Evolutionary conservation across 139 green algal genomes (phyloP).

Genomic region (Astrephomene gubernaculifera): DNA sequence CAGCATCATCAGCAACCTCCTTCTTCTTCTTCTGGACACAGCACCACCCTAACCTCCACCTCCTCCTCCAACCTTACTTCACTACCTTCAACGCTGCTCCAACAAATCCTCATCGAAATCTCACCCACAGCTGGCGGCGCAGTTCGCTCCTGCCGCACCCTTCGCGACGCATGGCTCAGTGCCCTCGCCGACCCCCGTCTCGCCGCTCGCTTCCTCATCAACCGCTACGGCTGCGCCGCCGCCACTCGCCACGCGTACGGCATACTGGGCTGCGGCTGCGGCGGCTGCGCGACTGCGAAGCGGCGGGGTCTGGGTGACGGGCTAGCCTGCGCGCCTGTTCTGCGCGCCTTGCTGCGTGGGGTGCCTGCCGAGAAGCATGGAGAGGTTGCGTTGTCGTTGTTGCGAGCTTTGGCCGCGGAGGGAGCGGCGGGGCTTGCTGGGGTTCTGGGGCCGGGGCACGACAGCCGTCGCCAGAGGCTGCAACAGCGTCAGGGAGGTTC

Average conservation of each 20-base stretch:
- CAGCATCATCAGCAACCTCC: too few relatives aligned
- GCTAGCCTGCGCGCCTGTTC: background rate
- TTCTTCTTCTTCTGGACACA: too few relatives aligned
- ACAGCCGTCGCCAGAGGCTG: too few relatives aligned
- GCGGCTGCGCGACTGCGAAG: background rate
- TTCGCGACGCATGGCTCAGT: slow-evolving; percentile 17
- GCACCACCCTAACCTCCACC: too few relatives aligned
- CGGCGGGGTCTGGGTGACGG: background rate
- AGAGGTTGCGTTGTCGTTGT: background rate
- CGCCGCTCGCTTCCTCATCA: background rate
- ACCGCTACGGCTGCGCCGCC: background rate
- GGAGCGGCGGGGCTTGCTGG: background rate
- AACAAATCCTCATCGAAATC: background rate
- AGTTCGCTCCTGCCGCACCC: background rate
- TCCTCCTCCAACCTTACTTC: background rate
- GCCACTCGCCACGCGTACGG: background rate
- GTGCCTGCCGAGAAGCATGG: background rate
- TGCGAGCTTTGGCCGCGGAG: slow-evolving; percentile 10
- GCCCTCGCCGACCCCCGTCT: background rate
- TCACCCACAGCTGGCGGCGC: background rate
- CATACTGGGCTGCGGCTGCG: background rate
- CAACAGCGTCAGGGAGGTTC: too few relatives aligned
- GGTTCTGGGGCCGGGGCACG: too few relatives aligned
- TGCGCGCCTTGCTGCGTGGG: slow-evolving; percentile 19
- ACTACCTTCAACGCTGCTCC: background rate